Percentiles rank a stretch among this genome's conserved stretches.
Evolutionary conservation across 768 basidiomycete genomes (phyloP).

Genomic region (Psilocybe cubensis): DNA sequence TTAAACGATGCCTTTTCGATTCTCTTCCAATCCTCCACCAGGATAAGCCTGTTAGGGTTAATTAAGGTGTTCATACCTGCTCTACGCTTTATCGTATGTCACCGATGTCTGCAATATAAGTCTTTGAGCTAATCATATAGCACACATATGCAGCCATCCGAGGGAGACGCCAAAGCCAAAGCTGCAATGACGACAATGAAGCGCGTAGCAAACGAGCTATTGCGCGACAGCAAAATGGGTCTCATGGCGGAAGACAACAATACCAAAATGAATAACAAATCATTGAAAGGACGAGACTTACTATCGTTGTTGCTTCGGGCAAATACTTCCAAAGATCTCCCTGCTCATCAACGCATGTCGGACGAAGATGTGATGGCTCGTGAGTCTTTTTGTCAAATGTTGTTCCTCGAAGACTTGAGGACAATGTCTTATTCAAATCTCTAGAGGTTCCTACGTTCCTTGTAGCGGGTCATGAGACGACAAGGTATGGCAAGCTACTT

Average conservation of each 20-base stretch:
- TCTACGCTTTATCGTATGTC: slow-evolving; percentile 36
- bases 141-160: slow-evolving; percentile 29
- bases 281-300: slow-evolving; percentile 51
- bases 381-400: slow-evolving; percentile 32
- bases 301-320: slow-evolving; percentile 64
- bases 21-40: slow-evolving; percentile 48
- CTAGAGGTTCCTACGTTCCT: slow-evolving; percentile 66
- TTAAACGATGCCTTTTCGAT: slow-evolving; percentile 55
- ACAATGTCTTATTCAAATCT: background rate
- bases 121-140: background rate
- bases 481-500: slow-evolving; percentile 36
- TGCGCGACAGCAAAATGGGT: slow-evolving; percentile 51
- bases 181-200: slow-evolving; percentile 44
- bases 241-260: slow-evolving; percentile 25
- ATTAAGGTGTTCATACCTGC: slow-evolving; percentile 39
- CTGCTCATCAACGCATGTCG: slow-evolving; percentile 54
- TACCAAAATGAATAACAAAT: slow-evolving; percentile 31
- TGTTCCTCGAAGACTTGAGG: background rate
- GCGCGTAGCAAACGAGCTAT: slow-evolving; percentile 52
- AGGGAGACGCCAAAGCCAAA: slow-evolving; percentile 29
- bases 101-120: background rate
- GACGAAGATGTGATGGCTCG: slow-evolving; percentile 65
- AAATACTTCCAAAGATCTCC: slow-evolving; percentile 65
- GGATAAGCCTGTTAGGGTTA: slow-evolving; percentile 34
- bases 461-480: slow-evolving; percentile 63